Conservation (phyloP, 1,284 basidiomycete genomes). For the Sphaerobolus stellatus region DNA sequence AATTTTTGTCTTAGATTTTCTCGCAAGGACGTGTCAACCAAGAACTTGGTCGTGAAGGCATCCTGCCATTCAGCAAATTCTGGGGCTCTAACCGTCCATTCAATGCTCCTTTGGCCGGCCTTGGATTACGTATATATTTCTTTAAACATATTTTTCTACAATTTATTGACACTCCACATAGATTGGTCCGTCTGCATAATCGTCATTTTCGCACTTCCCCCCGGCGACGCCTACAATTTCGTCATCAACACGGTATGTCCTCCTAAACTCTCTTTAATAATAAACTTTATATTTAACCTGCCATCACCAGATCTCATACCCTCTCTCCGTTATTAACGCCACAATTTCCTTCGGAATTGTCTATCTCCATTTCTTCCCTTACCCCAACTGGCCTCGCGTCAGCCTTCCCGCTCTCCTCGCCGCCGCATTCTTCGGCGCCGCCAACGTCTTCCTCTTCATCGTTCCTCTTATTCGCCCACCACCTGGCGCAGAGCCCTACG, state of each 20-base stretch:
- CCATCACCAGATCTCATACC: constrained; percentile 34
- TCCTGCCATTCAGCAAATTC: constrained; percentile 58
- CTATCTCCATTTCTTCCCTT: constrained; percentile 41
- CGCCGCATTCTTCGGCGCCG: constrained; percentile 47
- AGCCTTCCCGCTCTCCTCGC: constrained; percentile 45
- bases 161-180: constrained; percentile 41
- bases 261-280: background rate
- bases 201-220: constrained; percentile 51
- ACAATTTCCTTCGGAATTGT: constrained; percentile 61
- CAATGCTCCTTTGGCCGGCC: constrained; percentile 53
- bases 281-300: background rate
- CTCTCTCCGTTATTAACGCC: constrained; percentile 53
- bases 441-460: constrained; percentile 59
- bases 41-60: constrained; percentile 65
- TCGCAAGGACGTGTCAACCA: constrained; percentile 49
- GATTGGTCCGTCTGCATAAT: constrained; percentile 56
- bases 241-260: constrained; percentile 43
- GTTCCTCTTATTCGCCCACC: constrained; percentile 62
- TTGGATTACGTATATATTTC: no score
- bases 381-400: constrained; percentile 49
- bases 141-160: no score
- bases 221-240: constrained; percentile 68
- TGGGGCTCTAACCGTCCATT: constrained; percentile 68
- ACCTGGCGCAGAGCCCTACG: constrained; percentile 50
- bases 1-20: background rate